A percentile compares a stretch with the other conserved stretches of the same genome.
Evolutionary conservation across 2,329 filamentous ascomycete species (phyloP).

Genomic region (Penicillium aurantiogriseum): DNA sequence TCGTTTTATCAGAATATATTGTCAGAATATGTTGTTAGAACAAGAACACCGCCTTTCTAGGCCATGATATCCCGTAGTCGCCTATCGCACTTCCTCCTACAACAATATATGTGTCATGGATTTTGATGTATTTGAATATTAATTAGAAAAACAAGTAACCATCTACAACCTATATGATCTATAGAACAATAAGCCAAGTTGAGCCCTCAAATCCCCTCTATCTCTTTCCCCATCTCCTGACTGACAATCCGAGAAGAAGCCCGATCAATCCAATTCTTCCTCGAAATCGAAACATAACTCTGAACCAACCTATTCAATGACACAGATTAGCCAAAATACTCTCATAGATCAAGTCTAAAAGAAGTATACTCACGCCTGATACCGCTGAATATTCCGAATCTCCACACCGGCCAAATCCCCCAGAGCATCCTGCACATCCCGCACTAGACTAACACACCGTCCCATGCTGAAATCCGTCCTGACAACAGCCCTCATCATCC

Average conservation of each 20-base stretch:
- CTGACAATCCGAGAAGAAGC: neutral
- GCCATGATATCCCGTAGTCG: too few relatives aligned
- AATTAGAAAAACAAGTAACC: neutral
- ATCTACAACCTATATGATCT: neutral
- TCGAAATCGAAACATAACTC: neutral
- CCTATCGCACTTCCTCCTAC: neutral
- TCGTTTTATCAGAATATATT: neutral
- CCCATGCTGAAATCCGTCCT: conserved; percentile 83
- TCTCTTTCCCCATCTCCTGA: neutral
- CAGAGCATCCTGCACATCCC: conserved; percentile 73
- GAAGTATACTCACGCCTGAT: conserved; percentile 12
- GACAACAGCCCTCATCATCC: conserved; percentile 88
- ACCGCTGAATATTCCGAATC: conserved; percentile 12
- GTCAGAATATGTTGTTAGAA: neutral
- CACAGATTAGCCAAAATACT: neutral
- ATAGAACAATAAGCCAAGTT: neutral
- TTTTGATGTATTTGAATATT: neutral
- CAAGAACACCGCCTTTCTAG: neutral
- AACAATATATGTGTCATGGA: neutral
- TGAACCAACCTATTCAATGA: neutral
- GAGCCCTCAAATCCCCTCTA: neutral
- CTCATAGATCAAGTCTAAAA: neutral
- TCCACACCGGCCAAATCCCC: conserved; percentile 71
- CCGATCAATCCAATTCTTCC: neutral
- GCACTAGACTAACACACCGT: conserved; percentile 73